phyloP scores from a whole-genome alignment of 345 rosid genomes.

The Eutrema heterophyllum region DNA sequence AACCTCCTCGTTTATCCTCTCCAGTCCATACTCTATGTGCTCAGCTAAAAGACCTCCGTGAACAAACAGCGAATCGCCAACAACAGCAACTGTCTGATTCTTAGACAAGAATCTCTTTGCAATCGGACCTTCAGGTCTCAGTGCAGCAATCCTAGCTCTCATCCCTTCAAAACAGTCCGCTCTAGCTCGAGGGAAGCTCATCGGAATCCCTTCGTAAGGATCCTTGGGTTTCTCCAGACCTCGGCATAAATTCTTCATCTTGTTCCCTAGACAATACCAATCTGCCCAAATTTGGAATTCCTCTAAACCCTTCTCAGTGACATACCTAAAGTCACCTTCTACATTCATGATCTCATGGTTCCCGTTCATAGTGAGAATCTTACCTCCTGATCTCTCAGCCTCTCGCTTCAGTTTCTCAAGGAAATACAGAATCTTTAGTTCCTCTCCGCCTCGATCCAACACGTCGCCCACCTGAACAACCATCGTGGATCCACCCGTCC shows the following conservation, averaged over 20 bases:
- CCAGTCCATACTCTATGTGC: conserved; percentile 71
- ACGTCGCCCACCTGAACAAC: conserved; percentile 86
- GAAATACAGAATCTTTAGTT: conserved; percentile 71
- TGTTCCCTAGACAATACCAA: conserved; percentile 64
- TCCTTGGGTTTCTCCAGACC: conserved; percentile 52
- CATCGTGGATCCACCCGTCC: conserved; percentile 74
- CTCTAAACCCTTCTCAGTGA: conserved; percentile 51
- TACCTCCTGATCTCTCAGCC: conserved; percentile 62
- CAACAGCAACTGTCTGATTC: conserved; percentile 69
- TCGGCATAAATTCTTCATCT: conserved; percentile 56
- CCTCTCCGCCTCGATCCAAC: conserved; percentile 86
- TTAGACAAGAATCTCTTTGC: conserved; percentile 54
- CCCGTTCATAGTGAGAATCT: conserved; percentile 73
- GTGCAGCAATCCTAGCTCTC: conserved; percentile 78
- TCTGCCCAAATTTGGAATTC: conserved; percentile 70
- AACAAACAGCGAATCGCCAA: conserved; percentile 81
- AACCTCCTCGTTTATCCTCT: conserved; percentile 78
- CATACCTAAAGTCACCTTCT: conserved; percentile 76
- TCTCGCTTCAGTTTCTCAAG: conserved; percentile 72
- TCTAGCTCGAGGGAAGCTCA: conserved; percentile 41
- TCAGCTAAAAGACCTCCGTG: conserved; percentile 75
- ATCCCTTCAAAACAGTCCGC: conserved; percentile 39
- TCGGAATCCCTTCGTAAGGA: conserved; percentile 59
- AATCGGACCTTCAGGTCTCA: conserved; percentile 71
- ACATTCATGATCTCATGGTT: conserved; percentile 96